Percentiles rank a stretch among this genome's conserved stretches.
These are phyloP conservation scores for Yamadazyma blattariae DNA, from an alignment of 1,139 yeast species.

Conservation along the genomic window DNA sequence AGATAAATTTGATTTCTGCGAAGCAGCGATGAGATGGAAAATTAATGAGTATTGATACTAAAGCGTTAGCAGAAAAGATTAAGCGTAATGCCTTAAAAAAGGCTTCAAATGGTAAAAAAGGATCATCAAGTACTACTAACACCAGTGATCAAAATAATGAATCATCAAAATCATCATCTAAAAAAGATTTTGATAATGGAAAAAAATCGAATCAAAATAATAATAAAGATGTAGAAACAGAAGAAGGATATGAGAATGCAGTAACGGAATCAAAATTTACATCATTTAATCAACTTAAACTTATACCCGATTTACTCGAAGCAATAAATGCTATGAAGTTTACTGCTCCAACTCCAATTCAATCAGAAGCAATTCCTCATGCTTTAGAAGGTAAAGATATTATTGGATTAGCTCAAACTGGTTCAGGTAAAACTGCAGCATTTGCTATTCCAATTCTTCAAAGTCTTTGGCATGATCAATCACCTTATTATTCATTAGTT, in stretches of 20 bases:
- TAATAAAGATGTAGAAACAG: slow-evolving; percentile 7
- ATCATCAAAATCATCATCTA: neutral
- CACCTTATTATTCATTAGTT: slow-evolving; percentile 85
- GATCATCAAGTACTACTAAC: neutral
- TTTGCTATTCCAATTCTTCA: slow-evolving; percentile 89
- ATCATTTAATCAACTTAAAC: slow-evolving; percentile 48
- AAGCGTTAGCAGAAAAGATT: slow-evolving; percentile 47
- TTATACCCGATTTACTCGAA: slow-evolving; percentile 80
- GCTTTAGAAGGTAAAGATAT: slow-evolving; percentile 85
- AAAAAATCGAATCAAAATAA: neutral
- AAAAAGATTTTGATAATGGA: slow-evolving; percentile 1
- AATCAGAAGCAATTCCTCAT: slow-evolving; percentile 86
- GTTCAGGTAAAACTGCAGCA: slow-evolving; percentile 85
- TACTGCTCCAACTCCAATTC: slow-evolving; percentile 84
- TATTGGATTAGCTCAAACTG: slow-evolving; percentile 80
- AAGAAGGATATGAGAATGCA: slow-evolving; percentile 1
- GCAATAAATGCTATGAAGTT: slow-evolving; percentile 69
- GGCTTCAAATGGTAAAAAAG: slow-evolving; percentile 16
- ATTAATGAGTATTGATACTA: slow-evolving; percentile 10
- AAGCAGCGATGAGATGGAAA: neutral
- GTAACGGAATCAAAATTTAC: slow-evolving; percentile 30
- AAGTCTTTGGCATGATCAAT: slow-evolving; percentile 83
- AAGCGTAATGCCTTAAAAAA: slow-evolving; percentile 48
- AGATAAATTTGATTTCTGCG: too few relatives aligned
- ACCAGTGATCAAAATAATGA: too few relatives aligned